These are phyloP conservation scores for Mortierella sp. DNA, from an alignment of 371 early-diverging fungal species.

Conservation along the genomic window DNA sequence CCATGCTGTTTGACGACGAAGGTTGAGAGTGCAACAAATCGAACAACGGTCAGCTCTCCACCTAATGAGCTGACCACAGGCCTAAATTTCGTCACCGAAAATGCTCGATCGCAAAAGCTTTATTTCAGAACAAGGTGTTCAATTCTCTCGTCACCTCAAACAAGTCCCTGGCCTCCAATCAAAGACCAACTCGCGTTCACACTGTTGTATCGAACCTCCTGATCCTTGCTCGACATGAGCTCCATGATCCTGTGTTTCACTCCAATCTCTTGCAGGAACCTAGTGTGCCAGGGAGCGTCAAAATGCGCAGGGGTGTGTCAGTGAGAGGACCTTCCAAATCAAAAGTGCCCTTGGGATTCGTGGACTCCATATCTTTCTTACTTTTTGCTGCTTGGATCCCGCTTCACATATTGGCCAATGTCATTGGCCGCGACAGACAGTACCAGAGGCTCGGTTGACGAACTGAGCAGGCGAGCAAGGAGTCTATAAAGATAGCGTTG, in stretches of 20 bases:
- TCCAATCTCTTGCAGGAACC: constrained; percentile 87
- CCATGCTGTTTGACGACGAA: constrained; percentile 26
- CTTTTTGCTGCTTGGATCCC: constrained; percentile 85
- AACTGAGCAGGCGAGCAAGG: constrained; percentile 75
- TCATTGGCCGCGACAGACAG: constrained; percentile 93
- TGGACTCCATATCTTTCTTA: constrained; percentile 32
- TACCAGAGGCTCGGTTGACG: constrained; percentile 70
- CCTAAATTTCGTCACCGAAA: too few relatives aligned
- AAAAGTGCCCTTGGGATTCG: too few relatives aligned
- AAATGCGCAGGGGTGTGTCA: not conserved
- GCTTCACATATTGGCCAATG: constrained; percentile 93
- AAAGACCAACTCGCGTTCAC: constrained; percentile 53
- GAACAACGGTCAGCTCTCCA: too few relatives aligned
- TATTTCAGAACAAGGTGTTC: too few relatives aligned
- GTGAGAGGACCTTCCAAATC: not conserved
- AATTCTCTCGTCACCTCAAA: too few relatives aligned
- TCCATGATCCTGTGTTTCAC: constrained; percentile 95
- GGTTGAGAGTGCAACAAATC: not conserved
- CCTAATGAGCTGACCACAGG: too few relatives aligned
- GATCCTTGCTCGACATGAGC: constrained; percentile 73
- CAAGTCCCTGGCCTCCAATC: constrained; percentile 31
- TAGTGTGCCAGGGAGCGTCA: constrained; percentile 29
- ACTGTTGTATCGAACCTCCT: constrained; percentile 53
- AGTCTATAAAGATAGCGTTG: not conserved
- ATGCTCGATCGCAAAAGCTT: too few relatives aligned